Conservation (phyloP, 2,329 filamentous ascomycete genomes). For the Aspergillus jensenii region DNA sequence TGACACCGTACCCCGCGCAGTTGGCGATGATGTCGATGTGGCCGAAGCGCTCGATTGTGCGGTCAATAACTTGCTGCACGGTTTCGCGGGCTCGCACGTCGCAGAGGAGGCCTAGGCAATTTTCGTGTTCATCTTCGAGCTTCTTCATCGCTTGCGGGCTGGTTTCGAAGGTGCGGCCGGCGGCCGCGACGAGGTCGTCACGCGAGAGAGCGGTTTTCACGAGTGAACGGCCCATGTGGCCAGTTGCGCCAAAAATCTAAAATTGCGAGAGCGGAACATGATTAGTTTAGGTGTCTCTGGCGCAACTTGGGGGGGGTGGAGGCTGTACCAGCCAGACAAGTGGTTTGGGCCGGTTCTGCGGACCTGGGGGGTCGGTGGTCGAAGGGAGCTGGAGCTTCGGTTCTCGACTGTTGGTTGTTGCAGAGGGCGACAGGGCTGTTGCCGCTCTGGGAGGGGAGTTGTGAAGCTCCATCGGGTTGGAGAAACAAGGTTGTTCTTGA, state of each 20-base stretch:
- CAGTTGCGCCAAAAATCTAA: constrained; percentile 91
- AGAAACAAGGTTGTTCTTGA: constrained; percentile 5
- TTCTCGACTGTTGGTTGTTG: constrained; percentile 29
- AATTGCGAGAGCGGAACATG: not conserved
- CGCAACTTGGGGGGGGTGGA: not conserved
- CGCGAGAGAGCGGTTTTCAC: constrained; percentile 78
- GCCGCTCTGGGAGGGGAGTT: constrained; percentile 25
- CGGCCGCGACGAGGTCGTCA: constrained; percentile 80
- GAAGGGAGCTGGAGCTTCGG: constrained; percentile 66
- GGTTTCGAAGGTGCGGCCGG: constrained; percentile 80
- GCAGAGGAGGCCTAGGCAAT: constrained; percentile 77
- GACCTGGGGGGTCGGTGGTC: constrained; percentile 81
- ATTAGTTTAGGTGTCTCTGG: not conserved
- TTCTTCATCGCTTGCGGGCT: constrained; percentile 69
- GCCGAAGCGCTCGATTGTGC: constrained; percentile 71
- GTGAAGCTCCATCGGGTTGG: constrained; percentile 24
- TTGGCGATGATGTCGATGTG: constrained; percentile 88
- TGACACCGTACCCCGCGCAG: constrained; percentile 92
- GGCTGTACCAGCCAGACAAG: constrained; percentile 81
- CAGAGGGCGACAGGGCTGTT: constrained; percentile 12
- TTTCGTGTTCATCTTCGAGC: constrained; percentile 60
- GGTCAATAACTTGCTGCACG: constrained; percentile 69
- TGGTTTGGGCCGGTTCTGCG: constrained; percentile 67
- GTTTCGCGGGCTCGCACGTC: constrained; percentile 83
- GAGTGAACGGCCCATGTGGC: constrained; percentile 90